These are phyloP conservation scores for Trametes versicolor DNA, from an alignment of 1,284 basidiomycete species.

Conservation along the genomic window DNA sequence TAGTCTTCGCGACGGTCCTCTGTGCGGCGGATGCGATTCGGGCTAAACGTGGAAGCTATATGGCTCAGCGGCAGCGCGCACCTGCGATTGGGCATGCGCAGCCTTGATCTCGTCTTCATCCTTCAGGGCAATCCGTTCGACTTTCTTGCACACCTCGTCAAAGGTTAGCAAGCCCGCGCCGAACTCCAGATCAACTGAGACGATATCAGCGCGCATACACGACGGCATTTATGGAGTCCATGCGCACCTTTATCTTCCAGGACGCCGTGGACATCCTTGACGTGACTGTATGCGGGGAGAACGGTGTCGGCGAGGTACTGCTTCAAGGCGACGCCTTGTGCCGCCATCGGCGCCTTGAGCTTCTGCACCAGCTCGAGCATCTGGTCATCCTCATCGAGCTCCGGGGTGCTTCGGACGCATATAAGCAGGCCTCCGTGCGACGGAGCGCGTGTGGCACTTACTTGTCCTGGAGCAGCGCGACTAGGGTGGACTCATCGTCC, in stretches of 20 bases:
- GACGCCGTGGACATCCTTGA: conserved; percentile 54
- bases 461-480: conserved; percentile 61
- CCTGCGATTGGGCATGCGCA: conserved; percentile 52
- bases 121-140: conserved; percentile 53
- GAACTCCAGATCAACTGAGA: conserved; percentile 54
- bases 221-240: background rate
- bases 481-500: conserved; percentile 65
- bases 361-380: conserved; percentile 55
- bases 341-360: conserved; percentile 58
- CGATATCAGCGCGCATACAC: conserved; percentile 15
- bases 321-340: conserved; percentile 53
- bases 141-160: conserved; percentile 62
- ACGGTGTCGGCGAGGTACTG: conserved; percentile 60
- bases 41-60: conserved; percentile 30
- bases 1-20: conserved; percentile 44
- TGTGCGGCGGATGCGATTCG: conserved; percentile 39
- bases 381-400: conserved; percentile 46
- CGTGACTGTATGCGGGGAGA: conserved; percentile 60
- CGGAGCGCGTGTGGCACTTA: conserved; percentile 35
- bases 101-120: conserved; percentile 55
- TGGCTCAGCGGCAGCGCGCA: conserved; percentile 23
- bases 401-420: conserved; percentile 27
- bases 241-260: conserved; percentile 51
- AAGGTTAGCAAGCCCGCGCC: conserved; percentile 59
- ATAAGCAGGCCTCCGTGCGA: conserved; percentile 6